Percentiles rank a stretch among this genome's conserved stretches.
Conservation (phyloP, 2,329 filamentous ascomycete species). For the Ophidiomyces ophidiicola region DNA sequence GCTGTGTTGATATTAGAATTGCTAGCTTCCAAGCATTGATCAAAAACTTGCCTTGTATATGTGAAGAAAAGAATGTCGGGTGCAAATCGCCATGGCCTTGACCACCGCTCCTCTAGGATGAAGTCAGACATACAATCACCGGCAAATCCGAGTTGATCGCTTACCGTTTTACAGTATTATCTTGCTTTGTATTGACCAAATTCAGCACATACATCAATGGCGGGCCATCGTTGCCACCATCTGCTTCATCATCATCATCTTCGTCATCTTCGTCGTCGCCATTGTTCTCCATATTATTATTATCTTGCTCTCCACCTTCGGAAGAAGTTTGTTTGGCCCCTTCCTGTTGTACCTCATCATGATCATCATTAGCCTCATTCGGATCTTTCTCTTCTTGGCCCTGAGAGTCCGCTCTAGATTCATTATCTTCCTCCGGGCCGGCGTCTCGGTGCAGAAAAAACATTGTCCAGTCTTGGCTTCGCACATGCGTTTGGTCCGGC, state of each 20-base stretch:
- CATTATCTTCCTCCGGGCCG: slow-evolving; percentile 65
- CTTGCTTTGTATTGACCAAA: slow-evolving; percentile 94
- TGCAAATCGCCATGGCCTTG: slow-evolving; percentile 98
- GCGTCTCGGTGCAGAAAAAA: slow-evolving; percentile 97
- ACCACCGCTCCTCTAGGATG: slow-evolving; percentile 68
- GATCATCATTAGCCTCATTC: slow-evolving; percentile 23
- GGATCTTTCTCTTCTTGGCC: slow-evolving; percentile 35
- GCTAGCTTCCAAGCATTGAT: background rate
- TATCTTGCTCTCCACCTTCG: slow-evolving; percentile 37
- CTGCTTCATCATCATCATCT: slow-evolving; percentile 42
- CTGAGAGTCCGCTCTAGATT: slow-evolving; percentile 43
- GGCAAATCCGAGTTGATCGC: slow-evolving; percentile 8
- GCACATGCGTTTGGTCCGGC: slow-evolving; percentile 87
- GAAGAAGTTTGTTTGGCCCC: slow-evolving; percentile 16
- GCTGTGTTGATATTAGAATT: slow-evolving; percentile 39
- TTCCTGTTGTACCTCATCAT: slow-evolving; percentile 25
- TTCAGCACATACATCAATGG: slow-evolving; percentile 95
- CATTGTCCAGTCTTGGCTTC: slow-evolving; percentile 96
- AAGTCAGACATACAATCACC: slow-evolving; percentile 13
- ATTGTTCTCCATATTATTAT: slow-evolving; percentile 33
- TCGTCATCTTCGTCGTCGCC: slow-evolving; percentile 34
- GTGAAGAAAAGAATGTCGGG: slow-evolving; percentile 89
- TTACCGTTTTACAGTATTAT: slow-evolving; percentile 69
- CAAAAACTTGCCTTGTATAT: slow-evolving; percentile 70
- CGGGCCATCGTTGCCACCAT: slow-evolving; percentile 67